phyloP scores from a whole-genome alignment of 164 flowering plant species.

The Euptelea pleiosperma region DNA sequence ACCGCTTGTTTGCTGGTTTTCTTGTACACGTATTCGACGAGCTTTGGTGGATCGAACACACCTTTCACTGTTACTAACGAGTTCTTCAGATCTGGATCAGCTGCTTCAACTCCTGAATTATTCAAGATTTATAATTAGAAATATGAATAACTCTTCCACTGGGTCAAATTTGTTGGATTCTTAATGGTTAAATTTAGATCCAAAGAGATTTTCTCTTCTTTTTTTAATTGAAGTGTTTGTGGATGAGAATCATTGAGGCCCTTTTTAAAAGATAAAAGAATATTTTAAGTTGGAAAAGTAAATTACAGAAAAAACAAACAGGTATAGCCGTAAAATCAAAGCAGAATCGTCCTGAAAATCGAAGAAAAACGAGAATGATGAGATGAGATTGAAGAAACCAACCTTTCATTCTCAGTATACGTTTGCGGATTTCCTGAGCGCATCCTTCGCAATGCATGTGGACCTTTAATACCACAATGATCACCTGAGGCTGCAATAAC shows the following conservation, averaged over 20 bases:
- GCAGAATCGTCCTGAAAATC: too few species aligned
- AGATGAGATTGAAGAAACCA: not conserved
- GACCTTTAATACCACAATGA: conserved; percentile 58
- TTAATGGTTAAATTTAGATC: too few species aligned
- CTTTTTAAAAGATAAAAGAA: too few species aligned
- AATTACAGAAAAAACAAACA: too few species aligned
- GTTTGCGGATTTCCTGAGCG: conserved; percentile 64
- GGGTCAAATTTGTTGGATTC: too few species aligned
- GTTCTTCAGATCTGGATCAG: conserved; percentile 71
- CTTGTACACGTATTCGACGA: conserved; percentile 72
- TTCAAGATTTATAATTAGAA: not conserved
- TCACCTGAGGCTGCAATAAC: conserved; percentile 40
- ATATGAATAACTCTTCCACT: not conserved
- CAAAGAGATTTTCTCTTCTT: too few species aligned
- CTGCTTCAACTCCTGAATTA: conserved; percentile 62
- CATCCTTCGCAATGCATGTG: conserved; percentile 96
- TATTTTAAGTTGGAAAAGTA: too few species aligned
- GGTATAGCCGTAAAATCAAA: too few species aligned
- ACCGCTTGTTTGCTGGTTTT: conserved; percentile 69
- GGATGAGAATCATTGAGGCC: too few species aligned
- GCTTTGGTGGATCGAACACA: conserved; percentile 54
- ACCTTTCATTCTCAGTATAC: conserved; percentile 84
- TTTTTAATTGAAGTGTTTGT: not conserved
- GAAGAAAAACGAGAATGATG: not conserved
- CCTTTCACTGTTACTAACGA: conserved; percentile 78